Evolutionary conservation across 1,284 basidiomycete species (phyloP).

Genomic region (Cystobasidium slooffiae): DNA sequence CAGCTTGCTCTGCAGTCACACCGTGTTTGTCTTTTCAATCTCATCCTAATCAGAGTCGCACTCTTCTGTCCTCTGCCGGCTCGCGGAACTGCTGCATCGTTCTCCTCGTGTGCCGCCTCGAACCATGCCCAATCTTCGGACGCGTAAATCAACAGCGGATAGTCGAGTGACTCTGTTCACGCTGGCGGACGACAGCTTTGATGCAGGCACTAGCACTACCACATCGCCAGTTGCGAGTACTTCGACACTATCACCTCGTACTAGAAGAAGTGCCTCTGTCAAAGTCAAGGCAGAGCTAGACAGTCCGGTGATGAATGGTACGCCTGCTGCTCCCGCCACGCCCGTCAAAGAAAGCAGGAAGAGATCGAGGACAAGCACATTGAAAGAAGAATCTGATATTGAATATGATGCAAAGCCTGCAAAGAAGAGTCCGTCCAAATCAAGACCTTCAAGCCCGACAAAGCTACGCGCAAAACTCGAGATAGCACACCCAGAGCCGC

Average conservation of each 20-base stretch:
- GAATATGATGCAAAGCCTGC: constrained; percentile 17
- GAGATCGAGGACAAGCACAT: constrained; percentile 19
- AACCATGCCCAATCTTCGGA: constrained; percentile 27
- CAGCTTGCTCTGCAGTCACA: too few relatives aligned
- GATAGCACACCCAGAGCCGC: constrained; percentile 74
- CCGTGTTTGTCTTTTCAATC: too few relatives aligned
- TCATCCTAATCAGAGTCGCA: too few relatives aligned
- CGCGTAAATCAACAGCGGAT: constrained; percentile 45
- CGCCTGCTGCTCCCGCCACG: background rate
- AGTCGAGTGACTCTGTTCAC: constrained; percentile 47
- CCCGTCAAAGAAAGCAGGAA: constrained; percentile 9
- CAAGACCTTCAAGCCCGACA: constrained; percentile 27
- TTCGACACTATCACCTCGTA: background rate
- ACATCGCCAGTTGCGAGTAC: background rate
- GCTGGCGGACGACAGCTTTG: background rate
- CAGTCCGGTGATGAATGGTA: background rate
- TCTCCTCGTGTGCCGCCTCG: constrained; percentile 45
- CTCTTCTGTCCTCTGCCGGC: background rate
- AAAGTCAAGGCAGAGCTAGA: constrained; percentile 10
- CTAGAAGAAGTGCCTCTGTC: background rate
- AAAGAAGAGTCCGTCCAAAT: constrained; percentile 7
- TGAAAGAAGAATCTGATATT: constrained; percentile 27
- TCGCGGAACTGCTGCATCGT: background rate
- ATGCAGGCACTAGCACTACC: background rate
- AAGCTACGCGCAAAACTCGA: constrained; percentile 33